Evolutionary conservation across 202 grass and related monocot genomes (phyloP).

Genomic region (Panicum hallii): DNA sequence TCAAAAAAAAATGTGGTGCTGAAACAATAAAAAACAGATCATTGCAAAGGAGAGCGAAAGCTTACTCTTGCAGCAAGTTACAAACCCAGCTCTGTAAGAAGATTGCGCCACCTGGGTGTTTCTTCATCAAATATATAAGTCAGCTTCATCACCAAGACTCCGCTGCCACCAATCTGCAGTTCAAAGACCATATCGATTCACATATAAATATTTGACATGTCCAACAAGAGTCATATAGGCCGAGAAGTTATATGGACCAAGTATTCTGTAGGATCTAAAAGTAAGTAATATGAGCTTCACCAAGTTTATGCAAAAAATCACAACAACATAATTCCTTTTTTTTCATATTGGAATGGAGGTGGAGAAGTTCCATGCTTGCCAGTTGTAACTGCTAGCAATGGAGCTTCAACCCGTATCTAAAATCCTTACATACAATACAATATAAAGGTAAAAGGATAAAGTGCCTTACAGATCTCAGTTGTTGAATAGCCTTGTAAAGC

Average conservation of each 20-base stretch:
- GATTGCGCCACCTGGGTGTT: slow-evolving; percentile 83
- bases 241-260: background rate
- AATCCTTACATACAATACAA: background rate
- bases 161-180: slow-evolving; percentile 81
- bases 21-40: background rate
- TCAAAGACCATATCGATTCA: background rate
- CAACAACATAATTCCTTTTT: background rate
- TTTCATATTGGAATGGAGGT: too few relatives aligned
- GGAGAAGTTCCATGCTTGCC: background rate
- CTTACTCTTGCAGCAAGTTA: slow-evolving; percentile 36
- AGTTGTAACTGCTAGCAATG: background rate
- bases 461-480: slow-evolving; percentile 85
- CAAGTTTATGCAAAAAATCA: background rate
- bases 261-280: background rate
- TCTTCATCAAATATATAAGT: slow-evolving; percentile 98
- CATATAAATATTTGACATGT: background rate
- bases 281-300: background rate
- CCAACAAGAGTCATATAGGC: background rate
- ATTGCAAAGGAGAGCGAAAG: background rate
- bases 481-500: slow-evolving; percentile 91
- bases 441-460: background rate
- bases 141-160: slow-evolving; percentile 90
- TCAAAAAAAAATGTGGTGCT: background rate
- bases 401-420: background rate
- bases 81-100: slow-evolving; percentile 76